Base-by-base conservation (phyloP, 352 stramenopile genomes). In the Phytophthora sp. region DNA sequence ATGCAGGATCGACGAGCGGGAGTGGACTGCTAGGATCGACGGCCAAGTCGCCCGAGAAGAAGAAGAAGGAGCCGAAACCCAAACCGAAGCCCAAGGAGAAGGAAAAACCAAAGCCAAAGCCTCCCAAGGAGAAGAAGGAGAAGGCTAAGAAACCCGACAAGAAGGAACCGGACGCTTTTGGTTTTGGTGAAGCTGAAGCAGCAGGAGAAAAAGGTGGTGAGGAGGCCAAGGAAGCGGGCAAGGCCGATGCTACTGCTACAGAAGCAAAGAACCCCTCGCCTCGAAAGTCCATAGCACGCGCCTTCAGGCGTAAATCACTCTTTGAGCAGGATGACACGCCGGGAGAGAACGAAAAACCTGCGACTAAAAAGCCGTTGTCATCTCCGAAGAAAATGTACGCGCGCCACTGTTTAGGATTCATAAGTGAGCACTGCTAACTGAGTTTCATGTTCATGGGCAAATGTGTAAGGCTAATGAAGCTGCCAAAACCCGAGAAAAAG, bases 401-500 rank as follows among this genome's bases (percentile, higher is more conserved):
- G 8, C 21, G 13, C 2, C 6, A 49, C 8, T 20, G 18, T 15
- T 12, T 27, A 44, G 10, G 11, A 24, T 18, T n/a, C 15, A 15
- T 5, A 4, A 32, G 13, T 17, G 20, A 5, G 11, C n/a, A n/a
- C n/a, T n/a, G n/a, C n/a, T n/a, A n/a, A n/a, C n/a, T n/a, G n/a
- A n/a, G n/a, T n/a, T n/a, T n/a, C n/a, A n/a, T n/a, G n/a, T n/a
- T n/a, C n/a, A n/a, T n/a, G n/a, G n/a, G n/a, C n/a, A n/a, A n/a
- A n/a, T 69, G 34, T 12, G 12, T 62, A 20, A 74, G 65, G 8
- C 18, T 66, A 28, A 70, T 44, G 60, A 74, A 74, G 59, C 44
- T 69, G 15, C 49, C 65, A 3, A 74, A 74, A 30, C 53, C 53
- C 8, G 59, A 66, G 21, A 66, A 64, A 24, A 74, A 66, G 21